Evolutionary conservation across 2,329 filamentous ascomycete genomes (phyloP).

Genomic region (Fusarium subtropicale): DNA sequence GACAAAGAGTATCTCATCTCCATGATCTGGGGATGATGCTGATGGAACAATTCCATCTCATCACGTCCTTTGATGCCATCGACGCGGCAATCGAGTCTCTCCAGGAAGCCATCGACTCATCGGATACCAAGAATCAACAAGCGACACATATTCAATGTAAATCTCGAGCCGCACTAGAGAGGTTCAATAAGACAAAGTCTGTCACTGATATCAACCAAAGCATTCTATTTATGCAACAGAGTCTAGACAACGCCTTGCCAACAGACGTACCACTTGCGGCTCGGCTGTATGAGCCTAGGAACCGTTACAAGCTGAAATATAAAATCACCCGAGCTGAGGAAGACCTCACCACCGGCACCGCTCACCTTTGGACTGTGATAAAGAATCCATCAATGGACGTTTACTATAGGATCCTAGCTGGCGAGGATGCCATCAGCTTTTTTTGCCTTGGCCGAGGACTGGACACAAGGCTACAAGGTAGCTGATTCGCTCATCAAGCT

Average conservation of each 20-base stretch:
- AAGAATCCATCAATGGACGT: background rate
- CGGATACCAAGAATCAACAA: background rate
- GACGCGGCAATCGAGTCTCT: no score
- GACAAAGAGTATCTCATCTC: no score
- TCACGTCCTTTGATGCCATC: no score
- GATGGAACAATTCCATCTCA: no score
- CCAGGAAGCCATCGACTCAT: background rate
- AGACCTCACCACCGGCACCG: background rate
- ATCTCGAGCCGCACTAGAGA: background rate
- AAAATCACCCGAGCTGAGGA: background rate
- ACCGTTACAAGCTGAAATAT: background rate
- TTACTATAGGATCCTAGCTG: background rate
- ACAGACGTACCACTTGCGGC: background rate
- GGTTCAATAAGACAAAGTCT: background rate
- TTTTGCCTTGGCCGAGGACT: background rate
- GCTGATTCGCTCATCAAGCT: background rate
- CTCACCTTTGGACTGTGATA: background rate
- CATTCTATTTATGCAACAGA: background rate
- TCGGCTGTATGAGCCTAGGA: background rate
- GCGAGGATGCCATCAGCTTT: background rate
- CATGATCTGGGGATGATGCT: no score
- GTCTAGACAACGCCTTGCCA: background rate
- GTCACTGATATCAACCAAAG: background rate
- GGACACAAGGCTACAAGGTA: background rate
- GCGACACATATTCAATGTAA: background rate